Base-by-base conservation (phyloP, 2,329 filamentous ascomycete genomes). In the Penicillium olsonii region DNA sequence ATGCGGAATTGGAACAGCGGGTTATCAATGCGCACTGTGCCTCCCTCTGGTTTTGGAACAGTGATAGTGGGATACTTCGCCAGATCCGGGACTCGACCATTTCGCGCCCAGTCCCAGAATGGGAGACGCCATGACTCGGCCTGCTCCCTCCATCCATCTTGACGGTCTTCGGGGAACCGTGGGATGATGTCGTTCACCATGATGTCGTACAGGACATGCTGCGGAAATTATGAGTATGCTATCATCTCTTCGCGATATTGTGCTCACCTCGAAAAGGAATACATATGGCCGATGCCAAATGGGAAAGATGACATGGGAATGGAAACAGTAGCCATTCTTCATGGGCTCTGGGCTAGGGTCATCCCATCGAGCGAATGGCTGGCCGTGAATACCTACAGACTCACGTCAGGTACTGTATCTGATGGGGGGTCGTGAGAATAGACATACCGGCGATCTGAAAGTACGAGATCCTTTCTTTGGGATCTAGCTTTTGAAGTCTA, bases 231-330 rank as follows among this genome's bases (percentile, higher is more conserved):
- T 50, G 3, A 47, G 27, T 6, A n/a, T 15, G 12, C 4, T n/a
- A 12, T n/a, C 12, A 31, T n/a, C 17, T 20, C 6, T 2, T 34
- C 7, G 6, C 12, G 35, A 15, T 18, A 10, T 20, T 9, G 44
- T 9, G 42, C 37, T 33, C 40, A 61, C 80, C 73, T 87, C 78
- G 52, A 73, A 84, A 4, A 87, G 69, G 5, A 79, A 75, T 48
- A 94, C 75, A 68, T 92, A 95, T 0, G 89, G 87, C 38, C 90
- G 82, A 75, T 95, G 90, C 90, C 90, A 95, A 37, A 85, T 81
- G 20, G 87, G 83, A 66, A 95, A 94, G 12, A 94, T 74, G 42
- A 87, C 82, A 4, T 87, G 87, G 29, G 78, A 81, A 69, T 95
- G 90, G 14, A 83, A 83, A 67, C 90, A 95, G 67, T 92, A 95